Percentiles rank a stretch among this genome's conserved stretches.
Evolutionary conservation across 1,139 yeast species (phyloP).

Genomic region (Magnusiomyces sp.): DNA sequence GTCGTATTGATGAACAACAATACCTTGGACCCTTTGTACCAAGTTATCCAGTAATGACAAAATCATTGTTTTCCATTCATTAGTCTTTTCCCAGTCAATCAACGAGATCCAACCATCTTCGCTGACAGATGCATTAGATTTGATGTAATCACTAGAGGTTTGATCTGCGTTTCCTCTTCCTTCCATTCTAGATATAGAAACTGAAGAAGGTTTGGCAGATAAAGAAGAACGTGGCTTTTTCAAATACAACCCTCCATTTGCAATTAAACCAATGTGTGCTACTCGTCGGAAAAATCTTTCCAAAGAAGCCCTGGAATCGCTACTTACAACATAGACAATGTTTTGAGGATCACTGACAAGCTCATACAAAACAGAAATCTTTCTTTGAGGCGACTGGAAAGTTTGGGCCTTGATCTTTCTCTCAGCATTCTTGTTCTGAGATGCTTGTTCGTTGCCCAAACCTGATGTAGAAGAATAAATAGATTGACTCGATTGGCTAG

Average conservation of each 20-base stretch:
- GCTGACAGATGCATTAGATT: slow-evolving; percentile 13
- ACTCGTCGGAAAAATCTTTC: slow-evolving; percentile 61
- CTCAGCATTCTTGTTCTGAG: slow-evolving; percentile 2
- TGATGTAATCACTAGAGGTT: slow-evolving; percentile 41
- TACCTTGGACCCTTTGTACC: slow-evolving; percentile 74
- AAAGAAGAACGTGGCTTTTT: too few relatives aligned
- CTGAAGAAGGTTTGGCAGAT: too few relatives aligned
- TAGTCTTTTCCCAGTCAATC: slow-evolving; percentile 43
- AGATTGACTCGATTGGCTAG: neutral
- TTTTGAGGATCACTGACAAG: slow-evolving; percentile 48
- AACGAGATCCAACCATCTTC: slow-evolving; percentile 54
- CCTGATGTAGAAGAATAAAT: too few relatives aligned
- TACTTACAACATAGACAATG: slow-evolving; percentile 63
- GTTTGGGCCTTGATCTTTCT: slow-evolving; percentile 12
- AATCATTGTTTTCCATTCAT: slow-evolving; percentile 56
- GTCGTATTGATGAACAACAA: slow-evolving; percentile 63
- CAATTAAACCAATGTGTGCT: slow-evolving; percentile 69
- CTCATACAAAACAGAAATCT: slow-evolving; percentile 34
- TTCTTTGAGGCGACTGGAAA: slow-evolving; percentile 29
- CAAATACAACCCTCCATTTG: slow-evolving; percentile 58
- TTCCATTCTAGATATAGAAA: neutral
- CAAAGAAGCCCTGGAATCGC: slow-evolving; percentile 52
- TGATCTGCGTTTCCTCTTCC: neutral
- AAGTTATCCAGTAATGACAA: slow-evolving; percentile 54
- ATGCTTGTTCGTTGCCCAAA: too few relatives aligned